A percentile compares a stretch with the other conserved stretches of the same genome.
Evolutionary conservation across 2,329 filamentous ascomycete species (phyloP).

Genomic region (Ophiostoma sp.): DNA sequence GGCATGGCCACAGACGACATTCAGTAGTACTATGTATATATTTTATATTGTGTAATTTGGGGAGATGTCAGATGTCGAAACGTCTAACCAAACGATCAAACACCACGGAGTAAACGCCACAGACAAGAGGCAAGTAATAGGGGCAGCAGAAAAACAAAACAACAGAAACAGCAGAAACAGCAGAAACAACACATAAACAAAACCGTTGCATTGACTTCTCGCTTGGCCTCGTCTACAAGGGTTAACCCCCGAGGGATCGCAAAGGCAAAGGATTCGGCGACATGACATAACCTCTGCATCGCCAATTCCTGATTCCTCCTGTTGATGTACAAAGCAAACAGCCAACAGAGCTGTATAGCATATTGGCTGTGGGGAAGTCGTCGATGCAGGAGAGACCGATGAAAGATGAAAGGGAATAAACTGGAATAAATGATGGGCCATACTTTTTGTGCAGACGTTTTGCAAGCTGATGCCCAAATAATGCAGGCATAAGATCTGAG

Average conservation of each 20-base stretch:
- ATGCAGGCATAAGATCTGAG: constrained; percentile 7
- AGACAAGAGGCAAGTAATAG: neutral
- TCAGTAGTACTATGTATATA: too few relatives aligned
- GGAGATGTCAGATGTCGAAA: neutral
- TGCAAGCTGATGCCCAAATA: neutral
- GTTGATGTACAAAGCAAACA: neutral
- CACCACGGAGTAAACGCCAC: neutral
- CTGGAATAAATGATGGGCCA: neutral
- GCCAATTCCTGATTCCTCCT: neutral
- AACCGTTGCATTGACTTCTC: neutral
- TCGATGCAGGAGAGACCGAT: neutral
- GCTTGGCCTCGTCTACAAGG: neutral
- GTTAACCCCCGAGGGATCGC: neutral
- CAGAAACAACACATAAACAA: neutral
- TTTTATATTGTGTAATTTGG: neutral
- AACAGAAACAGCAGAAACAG: neutral
- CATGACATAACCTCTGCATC: neutral
- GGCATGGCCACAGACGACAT: too few relatives aligned
- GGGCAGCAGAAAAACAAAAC: neutral
- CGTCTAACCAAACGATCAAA: neutral
- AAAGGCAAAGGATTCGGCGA: neutral
- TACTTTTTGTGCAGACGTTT: too few relatives aligned
- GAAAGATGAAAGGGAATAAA: neutral
- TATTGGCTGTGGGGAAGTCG: neutral
- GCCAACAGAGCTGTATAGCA: neutral